Percentiles rank a stretch among this genome's conserved stretches.
Evolutionary conservation across 805 yeast species (phyloP).

Genomic region (Wickerhamomyces queroliae): DNA sequence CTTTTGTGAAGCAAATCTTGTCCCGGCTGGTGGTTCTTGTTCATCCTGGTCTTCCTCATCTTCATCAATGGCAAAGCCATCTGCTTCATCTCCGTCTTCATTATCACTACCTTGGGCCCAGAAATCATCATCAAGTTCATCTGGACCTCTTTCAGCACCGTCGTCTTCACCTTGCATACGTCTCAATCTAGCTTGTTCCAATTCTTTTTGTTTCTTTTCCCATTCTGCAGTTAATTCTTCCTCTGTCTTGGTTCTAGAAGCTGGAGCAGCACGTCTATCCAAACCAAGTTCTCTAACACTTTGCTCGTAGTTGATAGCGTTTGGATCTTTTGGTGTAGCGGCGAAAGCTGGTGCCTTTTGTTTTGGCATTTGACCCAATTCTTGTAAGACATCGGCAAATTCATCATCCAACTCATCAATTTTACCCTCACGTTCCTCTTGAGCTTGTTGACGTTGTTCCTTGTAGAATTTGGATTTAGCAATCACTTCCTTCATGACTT

Average conservation of each 20-base stretch:
- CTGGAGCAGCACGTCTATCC: slow-evolving; percentile 75
- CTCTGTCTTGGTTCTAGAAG: slow-evolving; percentile 74
- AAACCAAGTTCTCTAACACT: slow-evolving; percentile 60
- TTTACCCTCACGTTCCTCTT: slow-evolving; percentile 52
- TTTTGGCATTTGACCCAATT: slow-evolving; percentile 29
- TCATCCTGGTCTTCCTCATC: slow-evolving; percentile 26
- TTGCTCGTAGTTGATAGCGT: slow-evolving; percentile 50
- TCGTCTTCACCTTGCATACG: slow-evolving; percentile 71
- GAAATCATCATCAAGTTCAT: slow-evolving; percentile 62
- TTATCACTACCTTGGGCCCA: slow-evolving; percentile 55
- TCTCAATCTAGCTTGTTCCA: slow-evolving; percentile 62
- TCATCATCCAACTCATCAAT: slow-evolving; percentile 68
- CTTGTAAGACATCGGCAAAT: slow-evolving; percentile 64
- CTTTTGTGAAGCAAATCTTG: slow-evolving; percentile 8
- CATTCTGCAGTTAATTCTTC: slow-evolving; percentile 63
- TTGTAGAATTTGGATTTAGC: slow-evolving; percentile 78
- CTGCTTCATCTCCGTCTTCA: slow-evolving; percentile 41
- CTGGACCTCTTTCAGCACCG: slow-evolving; percentile 46
- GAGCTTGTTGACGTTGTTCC: slow-evolving; percentile 65
- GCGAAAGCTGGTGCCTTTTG: slow-evolving; percentile 19
- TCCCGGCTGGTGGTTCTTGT: slow-evolving; percentile 17
- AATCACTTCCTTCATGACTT: slow-evolving; percentile 80
- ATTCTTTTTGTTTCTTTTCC: slow-evolving; percentile 49
- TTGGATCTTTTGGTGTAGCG: slow-evolving; percentile 29
- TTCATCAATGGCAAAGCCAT: slow-evolving; percentile 26